Evolutionary conservation across 257 asterid genomes (phyloP).

Genomic region (Nemophila menziesii): DNA sequence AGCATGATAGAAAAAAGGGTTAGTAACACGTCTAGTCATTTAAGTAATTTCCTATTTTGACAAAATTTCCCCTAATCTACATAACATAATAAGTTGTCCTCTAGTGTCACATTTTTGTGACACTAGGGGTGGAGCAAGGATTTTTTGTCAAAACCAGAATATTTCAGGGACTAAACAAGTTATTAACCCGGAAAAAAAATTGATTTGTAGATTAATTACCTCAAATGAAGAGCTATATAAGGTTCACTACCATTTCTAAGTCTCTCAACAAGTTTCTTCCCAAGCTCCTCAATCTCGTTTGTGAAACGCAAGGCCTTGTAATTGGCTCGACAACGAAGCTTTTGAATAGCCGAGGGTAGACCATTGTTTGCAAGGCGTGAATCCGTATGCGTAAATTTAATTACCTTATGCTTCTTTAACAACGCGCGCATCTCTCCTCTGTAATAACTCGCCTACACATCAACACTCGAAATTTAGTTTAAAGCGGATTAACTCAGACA

Average conservation of each 20-base stretch:
- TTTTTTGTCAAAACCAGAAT: not conserved
- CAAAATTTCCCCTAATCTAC: not conserved
- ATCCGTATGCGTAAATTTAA: conserved; percentile 49
- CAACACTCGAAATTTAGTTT: conserved; percentile 4
- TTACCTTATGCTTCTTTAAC: conserved; percentile 33
- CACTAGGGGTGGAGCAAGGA: too few relatives aligned
- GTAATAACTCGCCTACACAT: conserved; percentile 39
- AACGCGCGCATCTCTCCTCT: conserved; percentile 25
- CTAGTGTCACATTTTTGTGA: too few relatives aligned
- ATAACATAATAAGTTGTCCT: too few relatives aligned
- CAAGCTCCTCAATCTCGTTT: conserved; percentile 48
- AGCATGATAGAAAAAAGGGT: too few relatives aligned
- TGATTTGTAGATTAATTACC: too few relatives aligned
- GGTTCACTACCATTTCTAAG: conserved; percentile 26
- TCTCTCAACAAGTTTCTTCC: conserved; percentile 30
- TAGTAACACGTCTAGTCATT: too few relatives aligned
- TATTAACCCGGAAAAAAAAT: not conserved
- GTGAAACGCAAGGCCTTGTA: conserved; percentile 49
- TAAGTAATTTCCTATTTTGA: not conserved
- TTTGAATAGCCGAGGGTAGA: conserved; percentile 42
- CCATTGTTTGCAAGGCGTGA: conserved; percentile 58
- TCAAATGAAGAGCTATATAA: conserved; percentile 57
- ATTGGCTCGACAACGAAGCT: conserved; percentile 51
- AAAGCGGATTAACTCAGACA: too few relatives aligned
- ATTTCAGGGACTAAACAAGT: not conserved